phyloP scores from a whole-genome alignment of 2,329 filamentous ascomycete species.

The Ascochyta rabiei region DNA sequence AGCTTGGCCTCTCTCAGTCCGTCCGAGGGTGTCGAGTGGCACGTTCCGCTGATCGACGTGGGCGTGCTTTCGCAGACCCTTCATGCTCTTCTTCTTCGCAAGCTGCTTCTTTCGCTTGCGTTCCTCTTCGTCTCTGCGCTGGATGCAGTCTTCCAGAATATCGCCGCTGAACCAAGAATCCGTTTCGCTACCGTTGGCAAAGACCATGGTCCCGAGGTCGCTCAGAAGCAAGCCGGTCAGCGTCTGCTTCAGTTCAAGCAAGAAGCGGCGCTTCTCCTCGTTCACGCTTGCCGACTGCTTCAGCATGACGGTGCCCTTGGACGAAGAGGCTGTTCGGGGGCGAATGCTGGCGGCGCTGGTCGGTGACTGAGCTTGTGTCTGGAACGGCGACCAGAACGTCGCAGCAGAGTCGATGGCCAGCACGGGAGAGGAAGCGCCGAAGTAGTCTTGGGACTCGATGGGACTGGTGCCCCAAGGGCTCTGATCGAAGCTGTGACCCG shows the following conservation, averaged over 20 bases:
- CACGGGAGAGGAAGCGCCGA: constrained; percentile 71
- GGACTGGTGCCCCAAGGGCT: constrained; percentile 69
- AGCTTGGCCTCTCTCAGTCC: constrained; percentile 49
- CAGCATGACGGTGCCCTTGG: constrained; percentile 69
- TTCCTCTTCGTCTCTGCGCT: constrained; percentile 50
- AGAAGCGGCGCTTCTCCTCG: constrained; percentile 79
- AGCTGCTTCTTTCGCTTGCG: constrained; percentile 46
- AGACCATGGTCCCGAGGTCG: constrained; percentile 85
- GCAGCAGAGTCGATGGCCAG: constrained; percentile 75
- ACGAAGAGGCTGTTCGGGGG: constrained; percentile 70
- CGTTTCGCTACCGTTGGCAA: constrained; percentile 89
- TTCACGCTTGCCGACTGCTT: constrained; percentile 60
- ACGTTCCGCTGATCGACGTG: constrained; percentile 45
- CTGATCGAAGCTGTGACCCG: constrained; percentile 73
- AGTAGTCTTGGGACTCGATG: constrained; percentile 72
- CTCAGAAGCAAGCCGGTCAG: constrained; percentile 85
- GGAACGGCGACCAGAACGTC: constrained; percentile 90
- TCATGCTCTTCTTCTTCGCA: constrained; percentile 61
- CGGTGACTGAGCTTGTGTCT: constrained; percentile 68
- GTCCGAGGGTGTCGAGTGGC: constrained; percentile 52
- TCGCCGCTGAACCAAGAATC: constrained; percentile 80
- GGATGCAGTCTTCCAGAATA: constrained; percentile 56
- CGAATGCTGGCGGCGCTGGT: constrained; percentile 66
- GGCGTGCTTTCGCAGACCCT: constrained; percentile 58
- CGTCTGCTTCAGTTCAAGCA: constrained; percentile 76